These are phyloP conservation scores for Penicillium goetzii DNA, from an alignment of 495 filamentous ascomycete genomes.

Conservation along the genomic window DNA sequence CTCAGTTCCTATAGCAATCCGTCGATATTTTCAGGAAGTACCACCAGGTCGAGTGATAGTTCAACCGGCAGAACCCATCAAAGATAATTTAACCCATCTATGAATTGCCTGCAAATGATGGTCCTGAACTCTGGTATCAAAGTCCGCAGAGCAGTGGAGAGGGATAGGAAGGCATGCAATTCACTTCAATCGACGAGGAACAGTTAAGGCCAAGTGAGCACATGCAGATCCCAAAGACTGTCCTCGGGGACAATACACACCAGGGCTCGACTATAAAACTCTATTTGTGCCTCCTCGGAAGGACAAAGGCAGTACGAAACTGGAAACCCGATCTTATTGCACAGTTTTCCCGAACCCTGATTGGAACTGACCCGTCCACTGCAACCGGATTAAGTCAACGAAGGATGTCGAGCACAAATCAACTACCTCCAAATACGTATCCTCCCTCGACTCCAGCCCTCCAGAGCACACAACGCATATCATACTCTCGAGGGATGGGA, in stretches of 20 bases:
- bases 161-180: background rate
- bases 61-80: background rate
- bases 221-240: background rate
- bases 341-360: slow-evolving; percentile 7
- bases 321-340: background rate
- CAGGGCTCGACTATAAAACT: background rate
- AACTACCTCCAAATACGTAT: slow-evolving; percentile 2
- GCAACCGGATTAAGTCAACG: slow-evolving; percentile 2
- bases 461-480: slow-evolving; percentile 1
- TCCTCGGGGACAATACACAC: background rate
- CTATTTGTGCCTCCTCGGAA: background rate
- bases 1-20: too few species aligned
- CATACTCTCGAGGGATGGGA: slow-evolving; percentile 6
- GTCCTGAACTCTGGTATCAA: background rate
- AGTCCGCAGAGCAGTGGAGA: background rate
- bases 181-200: background rate
- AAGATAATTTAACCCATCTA: background rate
- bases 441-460: background rate
- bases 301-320: background rate
- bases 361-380: slow-evolving; percentile 7
- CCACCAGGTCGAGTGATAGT: background rate
- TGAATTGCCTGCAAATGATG: background rate
- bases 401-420: slow-evolving; percentile 7
- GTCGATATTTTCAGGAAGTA: too few species aligned
- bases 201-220: background rate